phyloP scores from a whole-genome alignment of 2,329 filamentous ascomycete genomes.

The Tolypocladium capitatum region DNA sequence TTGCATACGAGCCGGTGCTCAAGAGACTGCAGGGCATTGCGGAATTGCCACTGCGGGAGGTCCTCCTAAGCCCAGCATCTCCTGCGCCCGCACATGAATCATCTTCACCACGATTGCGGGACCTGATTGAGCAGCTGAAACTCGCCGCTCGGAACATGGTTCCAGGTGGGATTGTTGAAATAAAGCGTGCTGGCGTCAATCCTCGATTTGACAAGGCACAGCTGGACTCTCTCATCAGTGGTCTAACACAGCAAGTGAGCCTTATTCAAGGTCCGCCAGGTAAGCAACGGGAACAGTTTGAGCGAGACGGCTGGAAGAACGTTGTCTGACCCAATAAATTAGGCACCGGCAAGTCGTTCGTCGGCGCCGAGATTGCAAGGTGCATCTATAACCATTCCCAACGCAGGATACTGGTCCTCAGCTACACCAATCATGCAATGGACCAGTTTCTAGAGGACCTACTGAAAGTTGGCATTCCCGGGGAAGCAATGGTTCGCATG shows the following conservation, averaged over 20 bases:
- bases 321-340: no score
- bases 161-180: no score
- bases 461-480: constrained; percentile 41
- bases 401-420: constrained; percentile 47
- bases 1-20: constrained; percentile 57
- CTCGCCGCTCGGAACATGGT: no score
- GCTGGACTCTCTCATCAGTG: no score
- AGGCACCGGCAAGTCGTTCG: constrained; percentile 61
- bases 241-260: no score
- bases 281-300: no score
- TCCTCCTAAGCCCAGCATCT: constrained; percentile 27
- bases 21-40: constrained; percentile 40
- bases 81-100: background rate
- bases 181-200: no score
- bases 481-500: constrained; percentile 41
- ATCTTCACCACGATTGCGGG: background rate
- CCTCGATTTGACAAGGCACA: no score
- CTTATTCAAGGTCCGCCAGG: no score
- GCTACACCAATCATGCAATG: constrained; percentile 55
- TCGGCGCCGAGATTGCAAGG: constrained; percentile 51
- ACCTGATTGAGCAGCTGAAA: no score
- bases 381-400: constrained; percentile 34
- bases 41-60: constrained; percentile 40
- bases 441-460: constrained; percentile 56
- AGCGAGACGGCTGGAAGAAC: no score